Percentiles rank a stretch among this genome's conserved stretches.
Evolutionary conservation across 2,329 filamentous ascomycete genomes (phyloP).

Genomic region (Dendrostoma leiphaemia): DNA sequence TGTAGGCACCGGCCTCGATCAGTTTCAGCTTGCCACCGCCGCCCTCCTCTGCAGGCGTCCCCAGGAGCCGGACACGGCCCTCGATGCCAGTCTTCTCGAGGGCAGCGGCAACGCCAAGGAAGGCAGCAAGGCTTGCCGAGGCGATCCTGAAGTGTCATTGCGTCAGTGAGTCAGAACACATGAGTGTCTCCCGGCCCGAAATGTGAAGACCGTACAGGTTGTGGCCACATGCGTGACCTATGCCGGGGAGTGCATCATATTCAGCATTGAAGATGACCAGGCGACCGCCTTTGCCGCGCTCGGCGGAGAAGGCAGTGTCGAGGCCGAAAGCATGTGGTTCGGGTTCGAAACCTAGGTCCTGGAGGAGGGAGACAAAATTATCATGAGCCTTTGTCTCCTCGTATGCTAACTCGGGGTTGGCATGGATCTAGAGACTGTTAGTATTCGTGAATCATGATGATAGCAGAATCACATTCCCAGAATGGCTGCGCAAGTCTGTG

Average conservation of each 20-base stretch:
- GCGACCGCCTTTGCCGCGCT: constrained; percentile 39
- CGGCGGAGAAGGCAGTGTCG: constrained; percentile 49
- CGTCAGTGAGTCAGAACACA: not conserved
- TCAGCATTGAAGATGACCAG: constrained; percentile 43
- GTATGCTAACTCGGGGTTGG: constrained; percentile 50
- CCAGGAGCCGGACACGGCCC: constrained; percentile 38
- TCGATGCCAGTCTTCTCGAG: constrained; percentile 28
- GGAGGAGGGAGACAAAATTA: constrained; percentile 42
- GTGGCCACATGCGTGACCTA: constrained; percentile 46
- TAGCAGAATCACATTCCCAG: too few species aligned
- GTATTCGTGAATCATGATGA: too few species aligned
- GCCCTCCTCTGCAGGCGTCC: constrained; percentile 43
- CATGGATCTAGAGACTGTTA: constrained; percentile 28
- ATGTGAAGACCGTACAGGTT: constrained; percentile 31
- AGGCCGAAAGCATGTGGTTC: constrained; percentile 49
- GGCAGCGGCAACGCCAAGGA: constrained; percentile 34
- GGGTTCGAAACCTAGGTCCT: constrained; percentile 42
- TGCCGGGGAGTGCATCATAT: constrained; percentile 46
- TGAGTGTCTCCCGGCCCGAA: not conserved
- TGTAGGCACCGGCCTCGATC: constrained; percentile 32
- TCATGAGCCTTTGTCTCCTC: constrained; percentile 52
- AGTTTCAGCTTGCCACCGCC: constrained; percentile 40
- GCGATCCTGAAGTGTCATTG: constrained; percentile 30
- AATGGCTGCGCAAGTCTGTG: too few species aligned
- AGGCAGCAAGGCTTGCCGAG: constrained; percentile 37